Base-by-base conservation (phyloP, 2,329 filamentous ascomycete genomes). In the Monilinia aucupariae region DNA sequence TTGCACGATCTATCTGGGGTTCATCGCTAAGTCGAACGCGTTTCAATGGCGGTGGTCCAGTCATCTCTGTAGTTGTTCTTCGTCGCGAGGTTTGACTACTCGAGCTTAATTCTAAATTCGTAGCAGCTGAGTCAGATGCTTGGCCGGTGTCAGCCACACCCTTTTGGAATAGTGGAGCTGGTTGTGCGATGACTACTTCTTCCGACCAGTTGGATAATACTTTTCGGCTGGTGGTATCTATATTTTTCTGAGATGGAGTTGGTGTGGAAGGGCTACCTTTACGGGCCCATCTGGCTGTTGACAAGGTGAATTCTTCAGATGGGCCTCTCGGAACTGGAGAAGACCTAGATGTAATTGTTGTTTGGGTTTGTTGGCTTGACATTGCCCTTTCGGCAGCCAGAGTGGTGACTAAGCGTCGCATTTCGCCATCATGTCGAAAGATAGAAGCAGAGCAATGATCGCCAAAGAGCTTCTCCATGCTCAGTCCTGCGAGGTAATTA, bases 391-490 rank as follows among this genome's bases (percentile, higher is more conserved):
- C 22, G 12, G 39, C 54, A n/a, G 4, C 54, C n/a, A 15, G 15
- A 34, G 13, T 15, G 20, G 22, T 47, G 7, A 30, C 1, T 10
- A 59, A 13, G 4, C 73, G 70, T 61, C 79, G 75, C 81, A 92
- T 87, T 61, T 82, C 69, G 7, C 72, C 49, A 67, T 96, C 91
- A 69, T 93, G 86, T 0, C 77, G 75, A 71, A 93, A 96, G 0
- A 66, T 66, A 0, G 78, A 72, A 0, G 78, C 81, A 0, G 82
- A 84, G 73, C 91, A 96, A 34, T 85, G 76, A 27, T 84, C 74
- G 0, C 90, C 89, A 70, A 96, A 96, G 0, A 96, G 78, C 0
- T 74, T 76, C n/a, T 77, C 67, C 67, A 96, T 89, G 7, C 85
- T 87, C 9, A 86, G 75, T 0, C 71, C 81, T 78, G 34, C 61